Evolutionary conservation across 106 monocot species (phyloP).

Genomic region (Phalaenopsis equestris): DNA sequence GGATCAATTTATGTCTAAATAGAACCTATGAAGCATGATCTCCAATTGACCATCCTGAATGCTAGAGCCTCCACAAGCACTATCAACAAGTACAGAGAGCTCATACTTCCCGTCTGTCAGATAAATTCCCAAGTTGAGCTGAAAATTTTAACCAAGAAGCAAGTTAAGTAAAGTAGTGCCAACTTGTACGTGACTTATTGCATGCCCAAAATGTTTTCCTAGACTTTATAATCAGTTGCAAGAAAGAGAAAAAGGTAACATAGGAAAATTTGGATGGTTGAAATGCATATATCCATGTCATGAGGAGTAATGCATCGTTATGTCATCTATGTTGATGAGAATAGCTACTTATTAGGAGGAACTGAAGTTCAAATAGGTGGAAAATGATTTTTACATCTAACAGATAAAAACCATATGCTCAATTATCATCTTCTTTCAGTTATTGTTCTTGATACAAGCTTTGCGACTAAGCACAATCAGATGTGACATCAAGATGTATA

Average conservation of each 20-base stretch:
- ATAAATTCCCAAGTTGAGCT: conserved; percentile 69
- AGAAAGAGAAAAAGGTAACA: background rate
- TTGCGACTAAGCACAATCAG: no score
- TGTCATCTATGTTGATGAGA: background rate
- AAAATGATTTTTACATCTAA: background rate
- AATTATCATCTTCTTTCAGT: background rate
- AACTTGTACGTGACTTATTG: background rate
- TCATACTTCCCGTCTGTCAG: conserved; percentile 47
- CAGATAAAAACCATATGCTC: no score
- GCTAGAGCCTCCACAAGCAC: conserved; percentile 62
- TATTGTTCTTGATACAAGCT: no score
- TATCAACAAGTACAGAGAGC: conserved; percentile 63
- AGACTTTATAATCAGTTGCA: background rate
- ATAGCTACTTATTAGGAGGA: background rate
- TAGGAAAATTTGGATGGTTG: background rate
- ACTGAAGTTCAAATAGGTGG: background rate
- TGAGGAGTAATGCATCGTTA: background rate
- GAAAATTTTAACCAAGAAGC: conserved; percentile 18
- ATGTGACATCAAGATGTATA: no score
- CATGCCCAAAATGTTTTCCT: background rate
- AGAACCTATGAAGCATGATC: conserved; percentile 67
- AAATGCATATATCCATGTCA: background rate
- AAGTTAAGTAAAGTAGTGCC: background rate
- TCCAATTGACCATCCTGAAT: conserved; percentile 61
- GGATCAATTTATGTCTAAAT: background rate